Evolutionary conservation across 768 basidiomycete genomes (phyloP).

Genomic region (Amanita jacksonii): DNA sequence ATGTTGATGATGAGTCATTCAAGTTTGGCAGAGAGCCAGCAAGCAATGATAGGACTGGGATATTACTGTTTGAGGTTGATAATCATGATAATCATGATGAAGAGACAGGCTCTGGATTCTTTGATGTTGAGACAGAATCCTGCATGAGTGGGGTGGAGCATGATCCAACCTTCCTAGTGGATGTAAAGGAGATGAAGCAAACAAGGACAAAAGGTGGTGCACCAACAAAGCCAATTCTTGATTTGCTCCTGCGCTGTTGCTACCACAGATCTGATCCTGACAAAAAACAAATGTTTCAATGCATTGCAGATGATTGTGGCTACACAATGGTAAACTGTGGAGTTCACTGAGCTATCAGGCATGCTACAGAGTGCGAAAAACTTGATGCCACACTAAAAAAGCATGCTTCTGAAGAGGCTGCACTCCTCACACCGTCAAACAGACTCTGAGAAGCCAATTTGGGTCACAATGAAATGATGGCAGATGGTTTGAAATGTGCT

Average conservation of each 20-base stretch:
- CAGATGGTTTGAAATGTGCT: too few species aligned
- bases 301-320: background rate
- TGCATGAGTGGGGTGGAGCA: background rate
- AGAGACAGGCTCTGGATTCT: too few species aligned
- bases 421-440: too few species aligned
- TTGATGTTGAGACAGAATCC: background rate
- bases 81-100: background rate
- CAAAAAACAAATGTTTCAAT: background rate
- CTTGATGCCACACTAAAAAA: background rate
- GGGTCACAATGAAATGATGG: too few species aligned
- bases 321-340: background rate
- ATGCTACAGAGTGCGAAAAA: background rate
- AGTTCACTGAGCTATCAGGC: background rate
- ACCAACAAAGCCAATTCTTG: background rate
- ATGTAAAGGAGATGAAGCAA: background rate
- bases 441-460: too few species aligned
- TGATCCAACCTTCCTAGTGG: background rate
- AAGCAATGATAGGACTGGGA: too few species aligned
- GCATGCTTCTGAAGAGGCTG: too few species aligned
- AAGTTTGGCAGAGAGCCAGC: too few species aligned
- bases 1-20: too few species aligned
- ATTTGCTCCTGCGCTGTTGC: background rate
- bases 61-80: too few species aligned
- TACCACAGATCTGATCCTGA: background rate
- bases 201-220: background rate